A percentile compares a stretch with the other conserved stretches of the same genome.
phyloP scores from a whole-genome alignment of 202 grass and related monocot genomes.

The Digitaria exilis region DNA sequence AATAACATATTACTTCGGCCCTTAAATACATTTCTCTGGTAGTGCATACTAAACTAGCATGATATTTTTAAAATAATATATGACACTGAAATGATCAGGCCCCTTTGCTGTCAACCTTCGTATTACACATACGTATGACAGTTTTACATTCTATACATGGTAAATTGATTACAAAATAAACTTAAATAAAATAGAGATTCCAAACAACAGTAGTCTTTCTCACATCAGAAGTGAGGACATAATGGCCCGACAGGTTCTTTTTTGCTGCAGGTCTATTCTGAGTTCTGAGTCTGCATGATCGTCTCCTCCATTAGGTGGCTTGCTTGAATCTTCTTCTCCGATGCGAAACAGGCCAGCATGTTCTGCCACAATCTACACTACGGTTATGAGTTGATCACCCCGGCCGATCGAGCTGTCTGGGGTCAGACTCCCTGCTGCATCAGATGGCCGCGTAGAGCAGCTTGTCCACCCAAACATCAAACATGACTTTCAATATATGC shows the following conservation, averaged over 20 bases:
- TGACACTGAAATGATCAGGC: no score
- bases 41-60: no score
- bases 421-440: not conserved
- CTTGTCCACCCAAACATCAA: constrained; percentile 22
- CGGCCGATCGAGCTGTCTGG: not conserved
- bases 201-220: not conserved
- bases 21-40: no score
- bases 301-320: no score
- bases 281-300: no score
- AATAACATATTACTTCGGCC: no score
- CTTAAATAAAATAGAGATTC: not conserved
- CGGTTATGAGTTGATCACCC: constrained; percentile 3
- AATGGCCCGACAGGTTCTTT: not conserved
- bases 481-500: not conserved
- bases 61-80: no score
- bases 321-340: no score
- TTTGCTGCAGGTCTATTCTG: no score
- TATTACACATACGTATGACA: not conserved
- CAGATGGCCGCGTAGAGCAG: not conserved
- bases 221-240: not conserved
- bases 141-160: not conserved
- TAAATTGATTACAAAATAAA: no score
- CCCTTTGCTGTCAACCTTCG: not conserved
- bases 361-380: not conserved
- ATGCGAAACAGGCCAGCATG: not conserved